phyloP scores from a whole-genome alignment of 106 monocot species.

The Dioscorea alata region DNA sequence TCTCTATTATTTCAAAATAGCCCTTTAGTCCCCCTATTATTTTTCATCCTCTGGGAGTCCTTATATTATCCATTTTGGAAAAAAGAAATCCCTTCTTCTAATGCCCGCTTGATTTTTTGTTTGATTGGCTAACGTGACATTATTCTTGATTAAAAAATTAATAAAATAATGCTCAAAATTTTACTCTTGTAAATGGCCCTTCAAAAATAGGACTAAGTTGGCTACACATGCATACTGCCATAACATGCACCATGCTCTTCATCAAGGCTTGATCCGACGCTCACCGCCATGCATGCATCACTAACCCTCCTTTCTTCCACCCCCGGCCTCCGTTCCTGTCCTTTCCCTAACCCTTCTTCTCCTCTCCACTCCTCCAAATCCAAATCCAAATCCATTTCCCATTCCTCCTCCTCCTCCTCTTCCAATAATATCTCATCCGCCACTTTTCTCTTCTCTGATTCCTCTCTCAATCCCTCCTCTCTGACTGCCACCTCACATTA shows the following conservation, averaged over 20 bases:
- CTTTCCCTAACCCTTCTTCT: conserved; percentile 29
- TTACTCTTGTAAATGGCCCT: too few relatives aligned
- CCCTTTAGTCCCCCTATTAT: too few relatives aligned
- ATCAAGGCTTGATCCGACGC: conserved; percentile 63
- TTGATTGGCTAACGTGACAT: too few relatives aligned
- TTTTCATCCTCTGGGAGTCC: too few relatives aligned
- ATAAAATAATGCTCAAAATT: too few relatives aligned
- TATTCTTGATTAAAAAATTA: too few relatives aligned
- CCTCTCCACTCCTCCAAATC: conserved; percentile 17
- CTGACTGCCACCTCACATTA: neutral
- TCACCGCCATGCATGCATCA: conserved; percentile 62
- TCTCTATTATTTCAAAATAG: too few relatives aligned
- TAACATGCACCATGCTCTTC: conserved; percentile 50
- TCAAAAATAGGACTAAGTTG: conserved; percentile 77
- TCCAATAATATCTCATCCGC: conserved; percentile 27
- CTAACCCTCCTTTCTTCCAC: conserved; percentile 83
- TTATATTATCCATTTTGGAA: too few relatives aligned
- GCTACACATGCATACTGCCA: conserved; percentile 73
- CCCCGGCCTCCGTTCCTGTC: conserved; percentile 51
- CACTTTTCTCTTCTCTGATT: conserved; percentile 59
- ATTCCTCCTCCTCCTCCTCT: neutral
- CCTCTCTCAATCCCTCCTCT: conserved; percentile 29
- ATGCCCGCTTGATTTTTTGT: too few relatives aligned
- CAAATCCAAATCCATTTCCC: too few relatives aligned
- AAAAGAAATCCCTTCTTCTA: too few relatives aligned